Conservation (phyloP, 495 filamentous ascomycete species). For the Aspergillus taichungensis region DNA sequence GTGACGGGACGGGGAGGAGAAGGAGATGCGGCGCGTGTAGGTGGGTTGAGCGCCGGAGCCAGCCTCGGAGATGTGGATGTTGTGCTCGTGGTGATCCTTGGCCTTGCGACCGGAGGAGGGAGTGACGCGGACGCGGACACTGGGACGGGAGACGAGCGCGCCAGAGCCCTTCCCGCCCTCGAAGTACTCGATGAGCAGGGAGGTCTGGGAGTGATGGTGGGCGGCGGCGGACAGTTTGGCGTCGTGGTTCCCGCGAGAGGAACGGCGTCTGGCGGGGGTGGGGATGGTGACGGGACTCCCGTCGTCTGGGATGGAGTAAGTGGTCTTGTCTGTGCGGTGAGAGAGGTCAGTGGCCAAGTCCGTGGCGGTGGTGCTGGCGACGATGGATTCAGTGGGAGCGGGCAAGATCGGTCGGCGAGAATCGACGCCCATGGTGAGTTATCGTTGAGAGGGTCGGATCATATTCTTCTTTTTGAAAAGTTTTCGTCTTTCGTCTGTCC, state of each 20-base stretch:
- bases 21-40: conserved; percentile 55
- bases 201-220: conserved; percentile 66
- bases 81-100: conserved; percentile 54
- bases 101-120: conserved; percentile 57
- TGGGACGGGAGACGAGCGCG: conserved; percentile 60
- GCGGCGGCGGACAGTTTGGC: conserved; percentile 42
- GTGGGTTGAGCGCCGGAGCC: conserved; percentile 52
- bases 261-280: conserved; percentile 54
- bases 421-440: conserved; percentile 60
- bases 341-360: conserved; percentile 75
- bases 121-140: conserved; percentile 90
- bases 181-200: conserved; percentile 96
- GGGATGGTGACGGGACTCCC: conserved; percentile 84
- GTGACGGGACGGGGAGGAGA: conserved; percentile 47
- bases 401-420: conserved; percentile 61
- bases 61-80: conserved; percentile 74
- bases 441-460: conserved; percentile 4
- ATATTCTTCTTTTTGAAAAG: conserved; percentile 4
- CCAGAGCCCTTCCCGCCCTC: conserved; percentile 69
- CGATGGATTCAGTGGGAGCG: conserved; percentile 71
- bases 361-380: conserved; percentile 46
- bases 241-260: conserved; percentile 40
- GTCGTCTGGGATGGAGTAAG: conserved; percentile 92
- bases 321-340: conserved; percentile 68
- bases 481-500: no score